Evolutionary conservation across 768 basidiomycete species (phyloP), one percentile per base, ranked within the genome.

Genomic region (Tubosaeta brunneosetosa): DNA sequence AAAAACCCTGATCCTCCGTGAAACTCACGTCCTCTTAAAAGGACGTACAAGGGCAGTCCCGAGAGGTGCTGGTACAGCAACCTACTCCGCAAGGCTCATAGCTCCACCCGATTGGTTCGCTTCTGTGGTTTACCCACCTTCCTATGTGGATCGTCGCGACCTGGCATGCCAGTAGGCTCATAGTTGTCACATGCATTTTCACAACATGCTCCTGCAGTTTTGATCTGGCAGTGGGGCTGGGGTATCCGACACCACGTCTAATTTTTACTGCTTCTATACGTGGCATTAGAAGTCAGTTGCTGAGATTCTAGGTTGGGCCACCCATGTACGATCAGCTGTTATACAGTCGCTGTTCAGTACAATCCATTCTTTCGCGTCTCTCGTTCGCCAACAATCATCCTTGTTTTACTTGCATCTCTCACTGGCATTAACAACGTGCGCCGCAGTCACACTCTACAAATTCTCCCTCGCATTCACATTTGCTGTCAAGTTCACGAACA

Each of bases 71-170:
- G 49, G 74, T 86, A 36, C 84, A 87, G 57, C 86, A 85, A 61
- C 83, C 85, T 33, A 88, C 86, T 22, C 86, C 86, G 13, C 86
- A 86, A 61, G 84, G 84, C 33, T 80, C 82, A 64, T 85, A 59
- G 31, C 51, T 52, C 13, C 26, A 9, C 46, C 41, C 17, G 36
- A 27, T 9, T 47, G 29, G 36, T 55, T 47, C 22, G n/a, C 26
- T 34, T 42, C 34, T 27, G 44, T 42, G 54, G 32, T 51, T 44
- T 51, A 9, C 27, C 29, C 46, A 51, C 44, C 40, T 47, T 47
- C 47, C 50, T 50, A 42, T 45, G 22, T 49, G 55, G 53, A 51
- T 33, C 25, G 33, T 51, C 50, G 47, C 49, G 43, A 44, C 48
- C 19, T 27, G 53, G 37, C 47, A 47, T 50, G 44, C 66, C 47